Percentiles rank a stretch among this genome's conserved stretches.
These are phyloP conservation scores for Colletotrichum kahawae DNA, from an alignment of 2,329 filamentous ascomycete species.

Conservation along the genomic window DNA sequence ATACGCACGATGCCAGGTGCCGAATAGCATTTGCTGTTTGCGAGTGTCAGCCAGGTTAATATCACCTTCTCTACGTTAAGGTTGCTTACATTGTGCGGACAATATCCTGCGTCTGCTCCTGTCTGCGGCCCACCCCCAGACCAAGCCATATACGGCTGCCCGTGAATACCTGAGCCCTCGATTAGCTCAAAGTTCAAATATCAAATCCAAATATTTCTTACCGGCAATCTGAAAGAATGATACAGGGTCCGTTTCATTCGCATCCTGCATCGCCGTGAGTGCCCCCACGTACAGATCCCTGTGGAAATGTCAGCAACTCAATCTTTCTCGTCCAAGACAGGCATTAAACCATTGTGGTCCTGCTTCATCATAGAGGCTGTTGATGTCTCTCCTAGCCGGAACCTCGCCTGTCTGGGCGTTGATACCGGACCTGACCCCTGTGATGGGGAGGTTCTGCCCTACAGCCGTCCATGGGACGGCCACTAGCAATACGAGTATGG, in stretches of 20 bases:
- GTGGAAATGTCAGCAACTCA: background rate
- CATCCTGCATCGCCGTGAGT: constrained; percentile 57
- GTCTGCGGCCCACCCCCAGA: constrained; percentile 19
- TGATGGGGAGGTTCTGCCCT: constrained; percentile 30
- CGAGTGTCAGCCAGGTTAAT: constrained; percentile 41
- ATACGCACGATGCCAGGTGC: constrained; percentile 25
- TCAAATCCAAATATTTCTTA: constrained; percentile 29
- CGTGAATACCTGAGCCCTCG: constrained; percentile 60
- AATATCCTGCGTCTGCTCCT: constrained; percentile 16
- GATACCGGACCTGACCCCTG: constrained; percentile 42
- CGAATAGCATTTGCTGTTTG: constrained; percentile 36
- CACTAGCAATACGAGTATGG: background rate
- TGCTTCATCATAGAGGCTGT: constrained; percentile 44
- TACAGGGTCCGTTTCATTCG: constrained; percentile 49
- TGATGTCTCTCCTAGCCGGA: constrained; percentile 53
- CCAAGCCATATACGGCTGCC: constrained; percentile 63
- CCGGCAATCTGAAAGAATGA: constrained; percentile 69
- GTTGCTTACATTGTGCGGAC: constrained; percentile 20
- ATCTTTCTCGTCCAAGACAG: background rate
- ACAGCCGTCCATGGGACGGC: background rate
- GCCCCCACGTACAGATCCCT: constrained; percentile 63
- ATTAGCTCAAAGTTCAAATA: background rate
- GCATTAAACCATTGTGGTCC: constrained; percentile 55
- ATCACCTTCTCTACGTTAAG: background rate
- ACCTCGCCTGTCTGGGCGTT: constrained; percentile 40